Evolutionary conservation across 352 stramenopile species (phyloP).

Genomic region (Stephanocyclus meneghinianus): DNA sequence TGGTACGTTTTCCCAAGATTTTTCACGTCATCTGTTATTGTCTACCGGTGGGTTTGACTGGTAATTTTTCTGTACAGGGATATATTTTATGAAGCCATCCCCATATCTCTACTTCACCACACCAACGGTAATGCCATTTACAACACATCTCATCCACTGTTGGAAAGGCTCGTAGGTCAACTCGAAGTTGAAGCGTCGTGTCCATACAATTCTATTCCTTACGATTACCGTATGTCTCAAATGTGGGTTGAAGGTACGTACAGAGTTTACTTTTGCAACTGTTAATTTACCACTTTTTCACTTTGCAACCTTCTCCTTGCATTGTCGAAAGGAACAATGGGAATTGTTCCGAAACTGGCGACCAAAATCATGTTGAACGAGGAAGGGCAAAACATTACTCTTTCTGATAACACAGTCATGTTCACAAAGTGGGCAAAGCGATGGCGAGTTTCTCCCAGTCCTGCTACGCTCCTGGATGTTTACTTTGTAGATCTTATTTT

Average conservation of each 20-base stretch:
- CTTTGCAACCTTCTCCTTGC: not conserved
- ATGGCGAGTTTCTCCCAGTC: constrained; percentile 2
- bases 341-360: constrained; percentile 47
- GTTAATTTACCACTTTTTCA: too few relatives aligned
- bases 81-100: constrained; percentile 60
- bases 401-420: constrained; percentile 50
- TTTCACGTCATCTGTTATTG: not conserved
- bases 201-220: constrained; percentile 65
- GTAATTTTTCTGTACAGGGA: constrained; percentile 31
- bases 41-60: not conserved
- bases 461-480: too few relatives aligned
- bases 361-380: constrained; percentile 63
- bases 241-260: constrained; percentile 54
- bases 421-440: constrained; percentile 48
- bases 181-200: constrained; percentile 57
- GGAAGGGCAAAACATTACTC: constrained; percentile 56
- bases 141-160: constrained; percentile 58
- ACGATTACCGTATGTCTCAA: constrained; percentile 67
- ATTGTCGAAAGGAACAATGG: constrained; percentile 21
- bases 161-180: constrained; percentile 53
- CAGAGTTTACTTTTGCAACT: not conserved
- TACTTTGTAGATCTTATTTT: too few relatives aligned
- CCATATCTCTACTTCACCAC: constrained; percentile 57
- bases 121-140: constrained; percentile 76
- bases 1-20: constrained; percentile 28